Percentiles rank a stretch among this genome's conserved stretches.
Conservation (phyloP, 345 rosid species). For the Moricandia moricandioides region DNA sequence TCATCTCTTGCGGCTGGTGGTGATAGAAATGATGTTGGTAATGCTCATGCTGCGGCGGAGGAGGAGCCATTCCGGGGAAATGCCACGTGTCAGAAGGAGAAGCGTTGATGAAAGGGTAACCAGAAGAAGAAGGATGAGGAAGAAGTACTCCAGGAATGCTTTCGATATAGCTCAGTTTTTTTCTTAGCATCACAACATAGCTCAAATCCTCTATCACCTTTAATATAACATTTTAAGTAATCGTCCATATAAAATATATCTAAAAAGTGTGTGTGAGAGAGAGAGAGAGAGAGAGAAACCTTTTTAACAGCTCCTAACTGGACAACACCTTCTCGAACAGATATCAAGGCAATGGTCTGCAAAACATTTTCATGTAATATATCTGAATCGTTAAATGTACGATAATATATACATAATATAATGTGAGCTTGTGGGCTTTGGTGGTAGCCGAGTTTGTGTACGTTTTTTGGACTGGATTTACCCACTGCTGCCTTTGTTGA, state of each 20-base stretch:
- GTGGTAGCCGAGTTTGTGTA: too few species aligned
- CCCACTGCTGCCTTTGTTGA: too few species aligned
- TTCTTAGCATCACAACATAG: constrained; percentile 71
- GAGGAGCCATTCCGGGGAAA: constrained; percentile 41
- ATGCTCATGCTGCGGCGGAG: constrained; percentile 44
- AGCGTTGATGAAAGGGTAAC: constrained; percentile 53
- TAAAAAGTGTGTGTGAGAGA: background rate
- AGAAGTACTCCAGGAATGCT: constrained; percentile 90
- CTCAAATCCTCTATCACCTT: constrained; percentile 87
- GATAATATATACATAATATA: background rate
- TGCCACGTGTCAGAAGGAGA: constrained; percentile 55
- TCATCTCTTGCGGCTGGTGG: constrained; percentile 36
- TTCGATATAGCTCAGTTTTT: constrained; percentile 87
- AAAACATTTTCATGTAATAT: constrained; percentile 23
- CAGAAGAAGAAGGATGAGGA: constrained; percentile 88
- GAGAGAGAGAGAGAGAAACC: constrained; percentile 41
- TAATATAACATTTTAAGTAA: background rate
- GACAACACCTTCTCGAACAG: constrained; percentile 96
- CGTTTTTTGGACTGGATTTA: too few species aligned
- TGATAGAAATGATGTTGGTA: constrained; percentile 37
- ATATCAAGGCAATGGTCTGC: constrained; percentile 95
- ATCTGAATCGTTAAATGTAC: background rate
- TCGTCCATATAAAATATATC: background rate
- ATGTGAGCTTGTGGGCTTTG: too few species aligned
- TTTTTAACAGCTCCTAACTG: constrained; percentile 89